These are phyloP conservation scores for Fusarium proliferatum DNA, from an alignment of 2,329 filamentous ascomycete genomes.

Conservation along the genomic window DNA sequence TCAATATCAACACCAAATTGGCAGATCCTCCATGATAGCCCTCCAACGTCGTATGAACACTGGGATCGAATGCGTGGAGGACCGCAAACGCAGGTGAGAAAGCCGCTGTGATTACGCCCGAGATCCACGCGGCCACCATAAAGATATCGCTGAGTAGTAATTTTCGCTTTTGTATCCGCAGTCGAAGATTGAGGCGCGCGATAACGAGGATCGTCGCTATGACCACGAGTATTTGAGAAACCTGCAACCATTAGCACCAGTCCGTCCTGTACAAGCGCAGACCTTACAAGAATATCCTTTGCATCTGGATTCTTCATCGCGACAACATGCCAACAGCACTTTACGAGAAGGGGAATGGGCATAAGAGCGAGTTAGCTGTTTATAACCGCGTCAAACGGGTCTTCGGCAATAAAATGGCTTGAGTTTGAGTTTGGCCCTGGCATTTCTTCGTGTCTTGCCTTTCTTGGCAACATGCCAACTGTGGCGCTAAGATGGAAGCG, in stretches of 20 bases:
- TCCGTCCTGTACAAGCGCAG: rapidly evolving
- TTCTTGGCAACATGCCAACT: slow-evolving; percentile 13
- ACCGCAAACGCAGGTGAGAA: slow-evolving; percentile 18
- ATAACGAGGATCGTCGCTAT: slow-evolving; percentile 20
- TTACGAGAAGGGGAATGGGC: too few species aligned
- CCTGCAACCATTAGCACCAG: not conserved
- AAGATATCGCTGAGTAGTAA: slow-evolving; percentile 26
- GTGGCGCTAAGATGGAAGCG: slow-evolving; percentile 8
- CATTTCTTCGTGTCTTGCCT: not conserved
- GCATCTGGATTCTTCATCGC: not conserved
- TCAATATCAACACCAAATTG: not conserved
- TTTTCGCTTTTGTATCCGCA: slow-evolving; percentile 23
- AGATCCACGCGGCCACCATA: slow-evolving; percentile 35
- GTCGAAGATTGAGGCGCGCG: slow-evolving; percentile 31
- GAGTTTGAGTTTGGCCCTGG: not conserved
- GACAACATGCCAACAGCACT: not conserved
- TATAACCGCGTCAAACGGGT: not conserved
- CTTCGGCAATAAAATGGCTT: not conserved
- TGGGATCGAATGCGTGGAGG: slow-evolving; percentile 18
- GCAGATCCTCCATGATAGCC: slow-evolving; percentile 10
- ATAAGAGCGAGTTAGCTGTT: rapidly evolving
- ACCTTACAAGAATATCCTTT: slow-evolving; percentile 1
- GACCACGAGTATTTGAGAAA: slow-evolving; percentile 20
- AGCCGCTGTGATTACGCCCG: not conserved
- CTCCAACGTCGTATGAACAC: slow-evolving; percentile 2